A percentile compares a stretch with the other conserved stretches of the same genome.
Conservation (phyloP, 1,284 basidiomycete genomes). For the Naganishia liquefaciens region DNA sequence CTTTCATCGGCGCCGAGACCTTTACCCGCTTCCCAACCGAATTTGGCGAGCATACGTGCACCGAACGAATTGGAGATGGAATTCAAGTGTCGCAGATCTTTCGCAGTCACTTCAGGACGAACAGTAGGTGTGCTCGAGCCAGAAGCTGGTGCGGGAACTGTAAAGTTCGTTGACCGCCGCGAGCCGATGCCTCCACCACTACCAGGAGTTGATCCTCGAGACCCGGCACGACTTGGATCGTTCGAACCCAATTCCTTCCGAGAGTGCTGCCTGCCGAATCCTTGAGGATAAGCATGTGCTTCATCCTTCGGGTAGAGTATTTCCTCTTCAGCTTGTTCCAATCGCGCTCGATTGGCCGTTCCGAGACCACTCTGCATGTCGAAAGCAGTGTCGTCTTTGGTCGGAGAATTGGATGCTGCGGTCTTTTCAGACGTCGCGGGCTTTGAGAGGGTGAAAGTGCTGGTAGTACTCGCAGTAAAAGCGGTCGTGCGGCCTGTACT, state of each 20-base stretch:
- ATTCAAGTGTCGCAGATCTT: conserved; percentile 74
- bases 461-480: conserved; percentile 24
- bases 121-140: conserved; percentile 30
- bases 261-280: conserved; percentile 14
- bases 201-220: conserved; percentile 18
- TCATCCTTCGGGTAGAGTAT: conserved; percentile 29
- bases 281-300: conserved; percentile 30
- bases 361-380: conserved; percentile 33
- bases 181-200: conserved; percentile 15
- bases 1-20: conserved; percentile 77
- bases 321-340: conserved; percentile 30
- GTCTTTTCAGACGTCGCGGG: background rate
- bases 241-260: background rate
- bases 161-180: conserved; percentile 26
- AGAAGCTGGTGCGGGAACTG: conserved; percentile 26
- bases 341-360: conserved; percentile 27
- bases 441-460: conserved; percentile 11
- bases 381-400: conserved; percentile 1
- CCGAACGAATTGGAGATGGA: conserved; percentile 76
- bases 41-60: conserved; percentile 84
- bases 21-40: conserved; percentile 83
- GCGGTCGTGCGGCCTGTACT: conserved; percentile 27
- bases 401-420: background rate
- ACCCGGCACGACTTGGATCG: background rate
- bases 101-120: conserved; percentile 59